Percentiles rank a stretch among this genome's conserved stretches.
phyloP scores from a whole-genome alignment of 164 flowering plant genomes.

The Paratinospora sagittata region DNA sequence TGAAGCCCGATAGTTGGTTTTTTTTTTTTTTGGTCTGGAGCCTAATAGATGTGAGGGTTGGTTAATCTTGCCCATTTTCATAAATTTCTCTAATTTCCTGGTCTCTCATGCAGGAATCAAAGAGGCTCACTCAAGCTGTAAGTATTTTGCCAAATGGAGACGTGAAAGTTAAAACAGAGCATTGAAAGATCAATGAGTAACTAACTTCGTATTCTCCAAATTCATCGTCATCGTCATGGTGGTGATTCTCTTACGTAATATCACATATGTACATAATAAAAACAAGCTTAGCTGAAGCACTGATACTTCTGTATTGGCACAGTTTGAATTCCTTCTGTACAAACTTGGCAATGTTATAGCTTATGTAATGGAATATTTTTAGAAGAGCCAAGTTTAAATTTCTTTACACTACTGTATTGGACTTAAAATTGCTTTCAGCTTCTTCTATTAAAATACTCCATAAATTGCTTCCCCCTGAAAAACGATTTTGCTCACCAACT shows the following conservation, averaged over 20 bases:
- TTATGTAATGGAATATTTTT: not conserved
- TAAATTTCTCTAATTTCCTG: not conserved
- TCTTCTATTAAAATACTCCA: not conserved
- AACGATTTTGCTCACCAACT: constrained; percentile 11
- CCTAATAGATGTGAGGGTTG: not conserved
- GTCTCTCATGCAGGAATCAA: constrained; percentile 52
- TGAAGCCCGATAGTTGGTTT: not conserved
- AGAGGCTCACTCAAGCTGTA: constrained; percentile 65
- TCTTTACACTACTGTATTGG: not conserved
- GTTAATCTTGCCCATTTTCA: not conserved
- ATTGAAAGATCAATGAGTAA: constrained; percentile 14
- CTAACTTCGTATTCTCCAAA: not conserved
- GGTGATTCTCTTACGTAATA: not conserved
- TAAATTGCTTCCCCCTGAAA: constrained; percentile 13
- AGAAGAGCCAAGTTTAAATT: not conserved
- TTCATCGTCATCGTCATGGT: not conserved
- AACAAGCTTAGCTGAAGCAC: not conserved
- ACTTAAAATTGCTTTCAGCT: not conserved
- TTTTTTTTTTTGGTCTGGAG: not conserved
- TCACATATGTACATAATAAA: not conserved
- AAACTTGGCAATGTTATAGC: not conserved
- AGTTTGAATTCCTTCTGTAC: constrained; percentile 9
- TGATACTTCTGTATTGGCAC: not conserved
- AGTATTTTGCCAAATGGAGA: constrained; percentile 72
- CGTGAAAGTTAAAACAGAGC: constrained; percentile 61